These are phyloP conservation scores for Penicillium parvum DNA, from an alignment of 495 filamentous ascomycete genomes.

Conservation along the genomic window DNA sequence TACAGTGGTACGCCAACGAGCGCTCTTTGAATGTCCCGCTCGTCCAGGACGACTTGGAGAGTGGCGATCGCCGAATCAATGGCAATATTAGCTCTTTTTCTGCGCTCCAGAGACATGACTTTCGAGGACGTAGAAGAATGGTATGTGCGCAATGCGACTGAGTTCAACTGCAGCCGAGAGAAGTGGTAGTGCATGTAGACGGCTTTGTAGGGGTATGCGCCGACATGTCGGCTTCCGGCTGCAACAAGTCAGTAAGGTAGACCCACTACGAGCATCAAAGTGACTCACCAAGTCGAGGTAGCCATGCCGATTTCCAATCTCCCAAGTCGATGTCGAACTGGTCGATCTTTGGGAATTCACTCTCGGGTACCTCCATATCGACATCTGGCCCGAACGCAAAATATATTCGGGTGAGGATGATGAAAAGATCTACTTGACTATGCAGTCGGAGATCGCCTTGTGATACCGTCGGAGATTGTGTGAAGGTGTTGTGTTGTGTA, in stretches of 20 bases:
- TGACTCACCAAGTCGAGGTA: conserved; percentile 42
- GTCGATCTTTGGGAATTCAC: conserved; percentile 41
- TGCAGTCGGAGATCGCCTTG: conserved; percentile 51
- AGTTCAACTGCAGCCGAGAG: conserved; percentile 55
- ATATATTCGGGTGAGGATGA: conserved; percentile 53
- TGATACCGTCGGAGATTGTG: conserved; percentile 37
- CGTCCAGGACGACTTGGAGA: conserved; percentile 45
- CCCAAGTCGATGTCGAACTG: conserved; percentile 41
- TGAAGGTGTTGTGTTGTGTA: conserved; percentile 46
- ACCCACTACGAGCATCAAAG: not conserved
- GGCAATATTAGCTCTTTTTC: conserved; percentile 50
- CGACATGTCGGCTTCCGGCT: conserved; percentile 49
- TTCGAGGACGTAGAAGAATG: conserved; percentile 45
- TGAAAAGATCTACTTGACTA: conserved; percentile 56
- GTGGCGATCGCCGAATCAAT: conserved; percentile 51
- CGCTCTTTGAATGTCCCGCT: conserved; percentile 46
- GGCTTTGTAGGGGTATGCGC: conserved; percentile 50
- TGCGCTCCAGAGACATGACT: conserved; percentile 46
- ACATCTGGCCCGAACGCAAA: conserved; percentile 56
- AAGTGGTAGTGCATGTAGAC: conserved; percentile 51
- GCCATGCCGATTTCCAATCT: conserved; percentile 47
- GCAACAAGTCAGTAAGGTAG: conserved; percentile 14
- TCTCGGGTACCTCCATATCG: conserved; percentile 48
- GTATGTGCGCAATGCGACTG: conserved; percentile 53
- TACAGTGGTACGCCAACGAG: conserved; percentile 52